A percentile compares a stretch with the other conserved stretches of the same genome.
Conservation (phyloP, 1,284 basidiomycete species). For the Austropuccinia psidii region DNA sequence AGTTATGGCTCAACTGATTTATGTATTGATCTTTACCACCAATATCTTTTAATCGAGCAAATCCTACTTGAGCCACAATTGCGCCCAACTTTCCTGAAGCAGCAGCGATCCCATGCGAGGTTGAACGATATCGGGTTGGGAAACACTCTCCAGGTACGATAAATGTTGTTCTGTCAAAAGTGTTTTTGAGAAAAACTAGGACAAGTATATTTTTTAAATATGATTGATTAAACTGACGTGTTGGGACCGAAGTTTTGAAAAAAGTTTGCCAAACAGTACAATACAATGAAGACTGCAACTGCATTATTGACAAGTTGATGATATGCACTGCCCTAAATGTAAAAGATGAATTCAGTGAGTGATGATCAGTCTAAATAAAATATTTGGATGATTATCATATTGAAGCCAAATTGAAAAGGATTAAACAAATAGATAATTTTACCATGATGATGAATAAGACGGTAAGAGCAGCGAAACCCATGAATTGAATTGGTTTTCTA, state of each 20-base stretch:
- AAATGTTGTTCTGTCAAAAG: conserved; percentile 16
- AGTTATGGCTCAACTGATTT: conserved; percentile 4
- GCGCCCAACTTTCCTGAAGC: conserved; percentile 69
- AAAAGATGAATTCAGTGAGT: neutral
- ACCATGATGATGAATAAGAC: conserved; percentile 60
- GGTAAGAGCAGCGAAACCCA: conserved; percentile 66
- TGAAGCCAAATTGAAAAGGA: conserved; percentile 41
- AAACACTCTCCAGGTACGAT: conserved; percentile 33
- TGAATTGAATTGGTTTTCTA: conserved; percentile 65
- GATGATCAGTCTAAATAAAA: neutral
- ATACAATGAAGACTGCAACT: conserved; percentile 54
- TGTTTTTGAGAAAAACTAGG: neutral
- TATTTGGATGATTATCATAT: neutral
- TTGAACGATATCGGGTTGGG: conserved; percentile 58
- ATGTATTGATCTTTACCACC: conserved; percentile 30
- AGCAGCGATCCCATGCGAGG: conserved; percentile 75
- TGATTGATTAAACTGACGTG: neutral
- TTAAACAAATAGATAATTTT: conserved; percentile 62
- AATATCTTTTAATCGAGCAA: conserved; percentile 29
- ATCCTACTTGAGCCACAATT: conserved; percentile 63
- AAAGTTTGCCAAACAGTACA: conserved; percentile 52
- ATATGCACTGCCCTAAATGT: conserved; percentile 42
- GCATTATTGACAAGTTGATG: conserved; percentile 52
- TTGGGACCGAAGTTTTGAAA: conserved; percentile 49
- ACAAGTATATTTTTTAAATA: neutral